A percentile compares a stretch with the other conserved stretches of the same genome.
These are phyloP conservation scores for Thuja plicata DNA, from an alignment of 83 land plant genomes.

Conservation along the genomic window DNA sequence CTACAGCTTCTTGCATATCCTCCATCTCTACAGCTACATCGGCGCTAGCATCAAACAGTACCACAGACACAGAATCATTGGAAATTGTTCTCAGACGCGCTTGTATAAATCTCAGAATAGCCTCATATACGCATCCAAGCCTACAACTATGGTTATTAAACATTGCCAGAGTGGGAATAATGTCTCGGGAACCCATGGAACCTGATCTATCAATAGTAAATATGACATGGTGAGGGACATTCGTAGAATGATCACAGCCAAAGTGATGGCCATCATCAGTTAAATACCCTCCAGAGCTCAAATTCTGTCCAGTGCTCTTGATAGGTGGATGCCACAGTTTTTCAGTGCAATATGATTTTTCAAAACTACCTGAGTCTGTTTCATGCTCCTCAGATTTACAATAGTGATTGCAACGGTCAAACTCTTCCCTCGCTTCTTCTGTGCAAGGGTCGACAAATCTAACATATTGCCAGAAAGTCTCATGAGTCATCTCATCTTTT, in stretches of 20 bases:
- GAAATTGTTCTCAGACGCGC: not conserved
- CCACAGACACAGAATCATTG: constrained; percentile 25
- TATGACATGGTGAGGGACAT: constrained; percentile 28
- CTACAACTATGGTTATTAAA: constrained; percentile 19
- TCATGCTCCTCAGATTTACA: constrained; percentile 22
- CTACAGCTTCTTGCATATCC: constrained; percentile 14
- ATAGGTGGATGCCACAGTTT: constrained; percentile 29
- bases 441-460: constrained; percentile 27
- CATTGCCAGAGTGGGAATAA: constrained; percentile 26
- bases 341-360: constrained; percentile 28
- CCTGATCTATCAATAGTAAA: constrained; percentile 38
- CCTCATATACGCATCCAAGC: constrained; percentile 40
- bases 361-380: not conserved
- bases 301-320: not conserved
- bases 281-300: not conserved
- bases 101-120: constrained; percentile 24
- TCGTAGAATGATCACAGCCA: not conserved
- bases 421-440: constrained; percentile 17
- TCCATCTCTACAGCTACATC: not conserved
- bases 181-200: constrained; percentile 21
- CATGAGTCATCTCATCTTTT: constrained; percentile 36
- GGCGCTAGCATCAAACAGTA: constrained; percentile 19
- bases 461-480: constrained; percentile 32
- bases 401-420: constrained; percentile 25
- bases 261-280: constrained; percentile 31